Evolutionary conservation across 1,284 basidiomycete species (phyloP).

Genomic region (Pseudozyma pruni): DNA sequence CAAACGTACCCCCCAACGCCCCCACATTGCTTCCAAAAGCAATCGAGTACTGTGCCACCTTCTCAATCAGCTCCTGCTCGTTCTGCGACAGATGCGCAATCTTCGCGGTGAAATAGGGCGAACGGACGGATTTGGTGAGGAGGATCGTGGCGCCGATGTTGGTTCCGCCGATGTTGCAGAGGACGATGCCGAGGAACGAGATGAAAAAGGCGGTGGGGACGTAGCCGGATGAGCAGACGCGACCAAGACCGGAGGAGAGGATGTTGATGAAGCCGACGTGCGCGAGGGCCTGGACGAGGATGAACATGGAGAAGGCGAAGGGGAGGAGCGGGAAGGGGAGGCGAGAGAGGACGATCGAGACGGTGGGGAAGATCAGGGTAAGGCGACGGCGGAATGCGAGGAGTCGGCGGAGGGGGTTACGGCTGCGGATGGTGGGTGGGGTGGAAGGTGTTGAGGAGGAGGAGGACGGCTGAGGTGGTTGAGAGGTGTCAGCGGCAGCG

Average conservation of each 20-base stretch:
- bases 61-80: conserved; percentile 57
- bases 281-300: conserved; percentile 85
- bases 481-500: background rate
- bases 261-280: conserved; percentile 90
- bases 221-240: conserved; percentile 69
- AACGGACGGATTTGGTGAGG: conserved; percentile 75
- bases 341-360: conserved; percentile 76
- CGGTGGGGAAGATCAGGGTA: conserved; percentile 76
- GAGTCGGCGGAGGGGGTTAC: conserved; percentile 27
- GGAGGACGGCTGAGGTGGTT: background rate
- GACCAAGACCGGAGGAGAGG: conserved; percentile 78
- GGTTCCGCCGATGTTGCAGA: conserved; percentile 90
- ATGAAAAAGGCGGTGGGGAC: conserved; percentile 71
- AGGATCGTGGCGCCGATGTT: conserved; percentile 97
- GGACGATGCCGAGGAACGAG: conserved; percentile 74
- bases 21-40: conserved; percentile 89
- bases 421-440: conserved; percentile 1
- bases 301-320: conserved; percentile 94
- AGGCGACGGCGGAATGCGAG: conserved; percentile 9
- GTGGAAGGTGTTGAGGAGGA: background rate
- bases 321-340: conserved; percentile 85
- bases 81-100: conserved; percentile 4
- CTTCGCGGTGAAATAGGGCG: conserved; percentile 50
- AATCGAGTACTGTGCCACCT: conserved; percentile 72
- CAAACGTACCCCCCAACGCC: conserved; percentile 89